Evolutionary conservation across 169 alveolate species (phyloP), one percentile per base, ranked within the genome.

Genomic region (Cryptosporidium parvum): DNA sequence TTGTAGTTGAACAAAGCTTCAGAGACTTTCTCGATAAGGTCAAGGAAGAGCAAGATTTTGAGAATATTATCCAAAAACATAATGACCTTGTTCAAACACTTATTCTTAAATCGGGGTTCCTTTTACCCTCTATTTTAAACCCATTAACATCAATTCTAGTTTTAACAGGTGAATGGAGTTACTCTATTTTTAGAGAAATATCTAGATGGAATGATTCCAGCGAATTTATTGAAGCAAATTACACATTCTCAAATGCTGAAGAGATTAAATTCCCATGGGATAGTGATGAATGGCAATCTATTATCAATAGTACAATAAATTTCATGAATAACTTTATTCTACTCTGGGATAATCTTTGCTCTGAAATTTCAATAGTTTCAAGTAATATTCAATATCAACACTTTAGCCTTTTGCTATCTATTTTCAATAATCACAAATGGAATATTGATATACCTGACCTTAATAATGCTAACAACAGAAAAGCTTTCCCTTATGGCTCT

Each of bases 371-470:
- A n/a, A 59, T 75, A 10, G 70, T 75, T 14, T 75, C 86, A 5
- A 53, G 37, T 37, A 75, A 59, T 42, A 75, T 75, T 29, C 86
- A 75, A 29, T 75, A 75, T 23, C 86, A 75, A 35, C 86, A 75
- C 61, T 58, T 75, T 18, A 39, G 71, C 26, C 35, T 31, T 75
- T 33, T 75, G 2, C 14, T 75, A 16, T 75, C 86, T 42, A 35
- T 26, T 35, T 75, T 75, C 58, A 75, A 58, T 58, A 56, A 75
- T 35, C 56, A 75, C 51, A 29, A 29, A 18, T 75, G 86, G 86
- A 56, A 37, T 26, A 59, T 75, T 56, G 71, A 56, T 35, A 39
- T 75, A 3, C 86, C 86, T 9, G 70, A 56, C 18, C 48, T 75
- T 8, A 42, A 52, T 33, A 21, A 6, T 75, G 26, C 23, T 1